Percentiles rank a stretch among this genome's conserved stretches.
phyloP scores from a whole-genome alignment of 2,329 filamentous ascomycete species.

The Hymenoscyphus repandus region DNA sequence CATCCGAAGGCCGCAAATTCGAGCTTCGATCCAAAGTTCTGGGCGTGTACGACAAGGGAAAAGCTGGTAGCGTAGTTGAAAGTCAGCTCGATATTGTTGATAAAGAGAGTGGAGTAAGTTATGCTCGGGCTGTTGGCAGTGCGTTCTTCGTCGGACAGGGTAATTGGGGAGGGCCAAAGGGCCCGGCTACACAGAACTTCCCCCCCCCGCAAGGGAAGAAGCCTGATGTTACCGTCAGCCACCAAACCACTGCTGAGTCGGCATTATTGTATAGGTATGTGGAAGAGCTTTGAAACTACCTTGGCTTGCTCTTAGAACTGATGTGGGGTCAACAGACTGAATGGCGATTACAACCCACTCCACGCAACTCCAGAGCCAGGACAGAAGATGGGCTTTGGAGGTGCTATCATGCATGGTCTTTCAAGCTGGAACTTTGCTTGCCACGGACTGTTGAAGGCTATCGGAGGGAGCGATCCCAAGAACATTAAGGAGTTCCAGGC shows the following conservation, averaged over 20 bases:
- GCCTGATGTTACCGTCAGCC: slow-evolving; percentile 65
- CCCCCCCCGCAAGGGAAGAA: slow-evolving; percentile 67
- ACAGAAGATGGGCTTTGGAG: slow-evolving; percentile 84
- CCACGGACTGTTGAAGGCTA: slow-evolving; percentile 65
- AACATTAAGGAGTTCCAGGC: slow-evolving; percentile 88
- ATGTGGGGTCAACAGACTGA: slow-evolving; percentile 58
- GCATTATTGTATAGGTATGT: slow-evolving; percentile 64
- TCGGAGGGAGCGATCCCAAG: slow-evolving; percentile 71
- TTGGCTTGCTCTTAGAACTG: too few species aligned
- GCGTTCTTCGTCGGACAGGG: slow-evolving; percentile 66
- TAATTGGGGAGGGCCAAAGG: slow-evolving; percentile 85
- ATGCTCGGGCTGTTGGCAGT: slow-evolving; percentile 52
- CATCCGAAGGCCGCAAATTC: slow-evolving; percentile 56
- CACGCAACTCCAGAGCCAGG: slow-evolving; percentile 84
- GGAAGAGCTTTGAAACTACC: background rate
- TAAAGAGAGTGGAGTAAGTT: slow-evolving; percentile 53
- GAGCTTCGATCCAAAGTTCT: slow-evolving; percentile 60
- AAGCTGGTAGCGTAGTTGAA: slow-evolving; percentile 62
- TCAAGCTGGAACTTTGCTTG: slow-evolving; percentile 80
- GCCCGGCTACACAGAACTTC: slow-evolving; percentile 72
- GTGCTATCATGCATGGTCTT: slow-evolving; percentile 82
- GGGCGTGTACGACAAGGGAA: slow-evolving; percentile 70
- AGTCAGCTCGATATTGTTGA: slow-evolving; percentile 62
- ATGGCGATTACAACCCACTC: slow-evolving; percentile 91
- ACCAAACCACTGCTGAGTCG: slow-evolving; percentile 67